Evolutionary conservation across 371 early-diverging fungal genomes (phyloP).

Genomic region (Rhizopus sp.): DNA sequence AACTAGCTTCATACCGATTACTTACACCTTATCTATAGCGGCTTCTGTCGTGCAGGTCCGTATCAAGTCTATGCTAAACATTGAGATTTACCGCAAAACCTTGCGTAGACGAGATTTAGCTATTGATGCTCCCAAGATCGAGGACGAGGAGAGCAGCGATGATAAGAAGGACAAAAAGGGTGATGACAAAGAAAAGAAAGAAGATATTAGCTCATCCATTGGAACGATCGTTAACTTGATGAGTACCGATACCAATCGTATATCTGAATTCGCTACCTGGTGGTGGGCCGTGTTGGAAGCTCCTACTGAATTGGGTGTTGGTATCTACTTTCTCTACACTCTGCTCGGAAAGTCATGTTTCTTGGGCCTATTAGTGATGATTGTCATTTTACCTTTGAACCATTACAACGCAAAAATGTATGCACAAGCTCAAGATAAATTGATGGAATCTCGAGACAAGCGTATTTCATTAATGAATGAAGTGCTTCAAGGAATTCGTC

Average conservation of each 20-base stretch:
- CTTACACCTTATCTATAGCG: constrained; percentile 16
- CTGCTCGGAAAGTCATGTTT: constrained; percentile 70
- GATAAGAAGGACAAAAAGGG: constrained; percentile 9
- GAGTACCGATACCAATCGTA: constrained; percentile 78
- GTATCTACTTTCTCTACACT: constrained; percentile 62
- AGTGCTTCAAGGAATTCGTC: constrained; percentile 67
- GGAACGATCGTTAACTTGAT: constrained; percentile 87
- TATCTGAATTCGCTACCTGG: constrained; percentile 59
- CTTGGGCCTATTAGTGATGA: constrained; percentile 62
- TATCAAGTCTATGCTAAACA: constrained; percentile 51
- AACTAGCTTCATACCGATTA: not conserved
- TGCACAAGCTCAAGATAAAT: constrained; percentile 48
- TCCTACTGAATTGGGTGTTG: constrained; percentile 61
- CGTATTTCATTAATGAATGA: constrained; percentile 60
- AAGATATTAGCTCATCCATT: constrained; percentile 44
- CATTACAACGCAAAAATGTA: constrained; percentile 56
- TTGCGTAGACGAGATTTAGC: constrained; percentile 36
- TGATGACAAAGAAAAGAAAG: constrained; percentile 24
- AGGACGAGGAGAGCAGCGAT: constrained; percentile 22
- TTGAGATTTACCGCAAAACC: constrained; percentile 63
- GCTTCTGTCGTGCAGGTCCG: constrained; percentile 46
- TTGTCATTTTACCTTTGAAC: constrained; percentile 54
- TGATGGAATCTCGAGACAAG: constrained; percentile 58
- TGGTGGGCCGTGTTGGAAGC: constrained; percentile 54
- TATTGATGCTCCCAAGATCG: constrained; percentile 35